phyloP scores from a whole-genome alignment of 1,284 basidiomycete species.

The Bothia castanella region DNA sequence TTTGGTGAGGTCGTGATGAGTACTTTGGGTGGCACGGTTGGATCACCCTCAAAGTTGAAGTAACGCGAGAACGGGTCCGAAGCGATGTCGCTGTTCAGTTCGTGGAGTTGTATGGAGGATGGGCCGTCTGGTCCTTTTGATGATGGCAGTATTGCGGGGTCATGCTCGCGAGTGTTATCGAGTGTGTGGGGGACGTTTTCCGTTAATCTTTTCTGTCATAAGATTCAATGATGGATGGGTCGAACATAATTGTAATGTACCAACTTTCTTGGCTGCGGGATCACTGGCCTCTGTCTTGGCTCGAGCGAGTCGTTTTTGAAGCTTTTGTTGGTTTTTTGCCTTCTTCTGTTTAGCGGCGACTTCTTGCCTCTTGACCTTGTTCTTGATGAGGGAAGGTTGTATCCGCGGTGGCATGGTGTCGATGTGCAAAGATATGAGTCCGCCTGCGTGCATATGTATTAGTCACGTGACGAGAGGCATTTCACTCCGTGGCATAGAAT shows the following conservation, averaged over 20 bases:
- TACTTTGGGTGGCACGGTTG: slow-evolving; percentile 73
- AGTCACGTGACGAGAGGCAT: slow-evolving; percentile 24
- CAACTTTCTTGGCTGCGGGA: slow-evolving; percentile 68
- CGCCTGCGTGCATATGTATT: too few species aligned
- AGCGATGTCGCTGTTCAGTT: slow-evolving; percentile 63
- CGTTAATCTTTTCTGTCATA: slow-evolving; percentile 70
- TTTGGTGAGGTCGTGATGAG: slow-evolving; percentile 89
- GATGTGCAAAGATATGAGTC: neutral
- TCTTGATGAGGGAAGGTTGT: slow-evolving; percentile 69
- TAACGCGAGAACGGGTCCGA: slow-evolving; percentile 72
- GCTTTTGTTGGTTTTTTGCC: slow-evolving; percentile 77
- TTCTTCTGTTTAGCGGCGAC: slow-evolving; percentile 72
- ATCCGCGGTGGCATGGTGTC: slow-evolving; percentile 53
- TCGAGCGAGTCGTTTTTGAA: slow-evolving; percentile 72
- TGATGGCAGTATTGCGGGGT: slow-evolving; percentile 71
- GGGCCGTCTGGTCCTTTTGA: slow-evolving; percentile 33
- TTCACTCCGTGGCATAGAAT: neutral
- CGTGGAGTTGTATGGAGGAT: slow-evolving; percentile 45
- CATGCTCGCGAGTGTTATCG: slow-evolving; percentile 90
- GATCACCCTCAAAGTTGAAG: slow-evolving; percentile 62
- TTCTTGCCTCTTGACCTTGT: slow-evolving; percentile 83
- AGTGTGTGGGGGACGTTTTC: slow-evolving; percentile 89
- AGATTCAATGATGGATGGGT: neutral
- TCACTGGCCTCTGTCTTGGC: slow-evolving; percentile 71
- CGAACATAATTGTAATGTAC: slow-evolving; percentile 19